Conservation (phyloP, 225 moss, liverwort and hornwort genomes). For the Pseudisothecium myosuroides region DNA sequence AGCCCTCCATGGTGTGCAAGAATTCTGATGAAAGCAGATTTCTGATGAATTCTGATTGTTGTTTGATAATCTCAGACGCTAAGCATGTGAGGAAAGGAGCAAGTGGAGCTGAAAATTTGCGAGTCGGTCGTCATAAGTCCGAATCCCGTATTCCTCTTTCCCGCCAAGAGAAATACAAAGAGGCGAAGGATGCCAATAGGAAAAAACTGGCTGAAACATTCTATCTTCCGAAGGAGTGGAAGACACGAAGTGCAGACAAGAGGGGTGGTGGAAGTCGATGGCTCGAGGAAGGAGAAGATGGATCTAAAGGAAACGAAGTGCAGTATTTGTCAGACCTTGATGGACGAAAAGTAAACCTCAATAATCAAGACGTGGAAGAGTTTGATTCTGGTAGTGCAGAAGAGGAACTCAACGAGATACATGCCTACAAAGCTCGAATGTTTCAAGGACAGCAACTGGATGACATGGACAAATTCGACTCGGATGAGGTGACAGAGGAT, state of each 20-base stretch:
- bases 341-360: conserved; percentile 30
- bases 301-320: neutral
- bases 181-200: conserved; percentile 2
- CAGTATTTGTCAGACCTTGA: conserved; percentile 4
- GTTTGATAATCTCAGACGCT: neutral
- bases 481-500: conserved; percentile 6
- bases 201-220: conserved; percentile 4
- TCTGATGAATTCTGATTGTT: neutral
- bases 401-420: conserved; percentile 23
- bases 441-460: conserved; percentile 27
- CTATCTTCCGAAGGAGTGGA: neutral
- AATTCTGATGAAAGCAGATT: neutral
- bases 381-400: conserved; percentile 31
- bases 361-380: conserved; percentile 26
- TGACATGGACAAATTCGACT: conserved; percentile 23
- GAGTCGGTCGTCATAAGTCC: neutral
- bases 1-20: neutral
- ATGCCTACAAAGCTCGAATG: conserved; percentile 9
- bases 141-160: neutral
- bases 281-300: conserved; percentile 31
- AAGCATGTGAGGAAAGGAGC: neutral
- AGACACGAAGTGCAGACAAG: neutral
- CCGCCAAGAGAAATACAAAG: neutral
- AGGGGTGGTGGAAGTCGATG: conserved; percentile 25
- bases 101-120: neutral